These are phyloP conservation scores for Remersonia thermophila DNA, from an alignment of 2,329 filamentous ascomycete genomes.

Conservation along the genomic window DNA sequence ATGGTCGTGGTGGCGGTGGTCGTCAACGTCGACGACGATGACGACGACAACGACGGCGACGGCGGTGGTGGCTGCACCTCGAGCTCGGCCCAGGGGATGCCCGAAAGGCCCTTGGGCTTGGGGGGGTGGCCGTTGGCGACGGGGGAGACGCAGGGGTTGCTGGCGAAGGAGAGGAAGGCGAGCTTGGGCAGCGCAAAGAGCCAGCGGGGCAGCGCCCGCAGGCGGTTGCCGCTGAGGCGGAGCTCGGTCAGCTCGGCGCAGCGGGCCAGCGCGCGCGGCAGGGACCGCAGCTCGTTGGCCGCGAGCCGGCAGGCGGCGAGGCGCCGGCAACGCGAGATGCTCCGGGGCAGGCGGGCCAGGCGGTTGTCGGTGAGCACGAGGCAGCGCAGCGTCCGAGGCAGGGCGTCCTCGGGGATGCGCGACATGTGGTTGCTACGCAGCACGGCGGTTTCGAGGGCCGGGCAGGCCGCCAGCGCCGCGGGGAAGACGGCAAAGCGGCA, in stretches of 20 bases:
- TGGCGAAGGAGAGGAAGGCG: conserved; percentile 34
- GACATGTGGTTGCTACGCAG: conserved; percentile 35
- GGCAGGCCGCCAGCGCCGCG: conserved; percentile 28
- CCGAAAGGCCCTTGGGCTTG: conserved; percentile 21
- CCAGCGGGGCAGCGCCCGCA: conserved; percentile 29
- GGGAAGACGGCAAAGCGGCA: conserved; percentile 34
- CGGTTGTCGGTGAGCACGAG: conserved; percentile 36
- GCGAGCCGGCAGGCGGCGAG: conserved; percentile 39
- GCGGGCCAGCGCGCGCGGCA: conserved; percentile 31
- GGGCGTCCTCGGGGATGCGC: conserved; percentile 27
- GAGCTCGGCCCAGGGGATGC: conserved; percentile 30
- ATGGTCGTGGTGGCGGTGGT: conserved; percentile 31
- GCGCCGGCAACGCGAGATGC: conserved; percentile 29
- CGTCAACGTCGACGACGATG: conserved; percentile 33
- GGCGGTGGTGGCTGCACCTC: conserved; percentile 24
- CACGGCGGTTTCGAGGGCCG: conserved; percentile 35
- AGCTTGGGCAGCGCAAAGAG: conserved; percentile 32
- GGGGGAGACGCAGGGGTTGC: conserved; percentile 30
- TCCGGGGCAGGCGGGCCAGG: conserved; percentile 27
- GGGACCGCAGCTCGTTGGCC: conserved; percentile 28
- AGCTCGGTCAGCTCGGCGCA: conserved; percentile 33
- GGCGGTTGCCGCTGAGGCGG: conserved; percentile 30
- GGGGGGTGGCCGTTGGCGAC: conserved; percentile 5
- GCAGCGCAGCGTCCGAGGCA: conserved; percentile 33
- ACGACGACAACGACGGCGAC: background rate